Base-by-base conservation (phyloP, 495 filamentous ascomycete species). In the Staphylotrichum longicolle region DNA sequence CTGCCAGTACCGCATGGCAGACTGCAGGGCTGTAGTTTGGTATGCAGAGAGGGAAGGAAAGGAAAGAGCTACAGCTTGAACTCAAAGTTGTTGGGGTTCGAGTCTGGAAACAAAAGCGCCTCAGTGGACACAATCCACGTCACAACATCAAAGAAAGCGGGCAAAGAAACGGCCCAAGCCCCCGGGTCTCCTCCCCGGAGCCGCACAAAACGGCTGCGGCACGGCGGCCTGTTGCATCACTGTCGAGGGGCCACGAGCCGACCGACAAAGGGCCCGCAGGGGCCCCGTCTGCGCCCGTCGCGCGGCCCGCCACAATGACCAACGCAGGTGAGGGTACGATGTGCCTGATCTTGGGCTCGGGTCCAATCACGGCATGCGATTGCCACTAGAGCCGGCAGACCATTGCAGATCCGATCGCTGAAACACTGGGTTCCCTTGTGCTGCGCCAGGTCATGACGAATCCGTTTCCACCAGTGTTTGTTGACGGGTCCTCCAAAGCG, bases 221-320 rank as follows among this genome's bases (percentile, higher is more conserved):
- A n/a, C n/a, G 48, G 59, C 51, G 59, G 59, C 59, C 41, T 54
- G 59, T 61, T 55, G 59, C 59, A 61, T 54, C 42, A 54, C 59
- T 61, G 59, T 61, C 42, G 41, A 61, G 48, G 58, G n/a, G 30
- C 40, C 37, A 53, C 35, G 35, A 37, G 2, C 44, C n/a, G 53
- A 34, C 53, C 53, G 20, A 5, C 20, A 32, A 27, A 40, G 50
- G n/a, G 14, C 50, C 32, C 34, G 14, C n/a, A 12, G 11, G 48
- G 51, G 51, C n/a, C 51, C 51, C 51, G 27, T 27, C 20, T 27
- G 20, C 20, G 20, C 20, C 20, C 20, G 20, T 27, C 20, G 20
- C 20, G 20, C 20, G 20, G 20, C 20, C 20, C 20, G 20, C 20
- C 35, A 33, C 47, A 49, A 49, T 8, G 11, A 20, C 5, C 35